phyloP scores from a whole-genome alignment of 495 filamentous ascomycete species.

The Thozetella sp. region DNA sequence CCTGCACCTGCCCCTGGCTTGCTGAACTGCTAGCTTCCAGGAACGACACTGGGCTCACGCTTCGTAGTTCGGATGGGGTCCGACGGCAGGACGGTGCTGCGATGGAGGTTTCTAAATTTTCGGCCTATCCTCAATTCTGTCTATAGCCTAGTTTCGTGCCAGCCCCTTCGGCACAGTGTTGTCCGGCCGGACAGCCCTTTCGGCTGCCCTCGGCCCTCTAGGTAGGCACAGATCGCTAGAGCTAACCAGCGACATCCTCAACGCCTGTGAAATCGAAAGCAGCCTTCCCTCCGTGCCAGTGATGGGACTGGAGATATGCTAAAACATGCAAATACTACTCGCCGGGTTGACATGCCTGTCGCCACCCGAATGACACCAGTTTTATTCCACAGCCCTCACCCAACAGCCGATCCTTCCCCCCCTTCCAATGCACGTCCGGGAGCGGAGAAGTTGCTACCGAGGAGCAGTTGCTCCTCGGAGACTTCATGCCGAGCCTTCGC shows the following conservation, averaged over 20 bases:
- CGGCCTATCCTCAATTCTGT: background rate
- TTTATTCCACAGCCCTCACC: too few species aligned
- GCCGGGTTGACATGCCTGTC: background rate
- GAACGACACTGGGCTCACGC: too few species aligned
- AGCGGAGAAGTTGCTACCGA: too few species aligned
- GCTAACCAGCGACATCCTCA: background rate
- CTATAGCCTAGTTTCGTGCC: background rate
- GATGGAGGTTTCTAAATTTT: background rate
- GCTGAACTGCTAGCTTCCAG: too few species aligned
- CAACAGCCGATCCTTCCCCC: too few species aligned
- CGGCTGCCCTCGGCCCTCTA: background rate
- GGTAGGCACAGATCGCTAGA: background rate
- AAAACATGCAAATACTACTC: background rate
- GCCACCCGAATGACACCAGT: too few species aligned
- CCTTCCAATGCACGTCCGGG: too few species aligned
- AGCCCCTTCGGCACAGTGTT: background rate
- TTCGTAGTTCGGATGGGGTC: too few species aligned
- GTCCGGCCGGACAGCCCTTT: background rate
- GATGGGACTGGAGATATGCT: background rate
- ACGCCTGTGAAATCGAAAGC: background rate
- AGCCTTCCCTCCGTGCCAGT: background rate
- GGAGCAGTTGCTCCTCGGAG: too few species aligned
- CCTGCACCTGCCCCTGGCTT: too few species aligned
- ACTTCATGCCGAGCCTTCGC: too few species aligned
- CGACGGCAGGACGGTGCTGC: too few species aligned